Conservation (phyloP, 1,284 basidiomycete species). For the Boletus semigastroideus region DNA sequence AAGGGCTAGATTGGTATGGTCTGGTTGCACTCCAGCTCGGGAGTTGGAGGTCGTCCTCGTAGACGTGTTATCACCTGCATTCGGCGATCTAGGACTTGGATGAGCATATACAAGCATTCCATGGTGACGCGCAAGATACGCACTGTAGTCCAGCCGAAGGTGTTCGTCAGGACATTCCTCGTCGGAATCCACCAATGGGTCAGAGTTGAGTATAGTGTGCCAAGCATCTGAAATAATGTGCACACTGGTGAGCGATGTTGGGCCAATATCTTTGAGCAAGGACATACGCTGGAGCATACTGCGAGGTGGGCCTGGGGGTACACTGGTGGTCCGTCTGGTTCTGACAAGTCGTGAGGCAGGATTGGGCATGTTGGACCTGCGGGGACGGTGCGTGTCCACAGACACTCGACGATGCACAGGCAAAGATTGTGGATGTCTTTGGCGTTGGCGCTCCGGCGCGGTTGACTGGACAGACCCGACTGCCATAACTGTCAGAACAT, state of each 20-base stretch:
- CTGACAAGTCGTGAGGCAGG: constrained; percentile 23
- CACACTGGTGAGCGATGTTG: constrained; percentile 50
- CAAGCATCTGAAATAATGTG: constrained; percentile 57
- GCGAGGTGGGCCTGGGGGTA: constrained; percentile 31
- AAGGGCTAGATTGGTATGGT: constrained; percentile 12
- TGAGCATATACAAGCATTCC: constrained; percentile 1
- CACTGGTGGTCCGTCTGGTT: constrained; percentile 22
- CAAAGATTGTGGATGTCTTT: constrained; percentile 23
- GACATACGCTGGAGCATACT: constrained; percentile 55
- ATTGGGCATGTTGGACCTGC: constrained; percentile 25
- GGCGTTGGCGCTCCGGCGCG: constrained; percentile 27
- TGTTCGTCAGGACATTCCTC: constrained; percentile 66
- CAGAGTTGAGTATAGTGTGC: constrained; percentile 58
- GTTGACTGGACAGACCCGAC: constrained; percentile 23
- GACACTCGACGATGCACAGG: constrained; percentile 30
- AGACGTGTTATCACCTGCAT: constrained; percentile 58
- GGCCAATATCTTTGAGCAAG: not conserved
- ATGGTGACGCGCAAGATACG: constrained; percentile 9
- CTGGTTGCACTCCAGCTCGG: constrained; percentile 35
- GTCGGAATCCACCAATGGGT: constrained; percentile 71
- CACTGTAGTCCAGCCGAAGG: constrained; percentile 65
- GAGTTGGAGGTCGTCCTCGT: constrained; percentile 48
- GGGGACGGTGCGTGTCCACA: constrained; percentile 27
- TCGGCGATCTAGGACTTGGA: constrained; percentile 45
- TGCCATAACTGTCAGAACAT: constrained; percentile 17